Conservation (phyloP, 1,284 basidiomycete genomes). For the Sanghuangporus weigelae region DNA sequence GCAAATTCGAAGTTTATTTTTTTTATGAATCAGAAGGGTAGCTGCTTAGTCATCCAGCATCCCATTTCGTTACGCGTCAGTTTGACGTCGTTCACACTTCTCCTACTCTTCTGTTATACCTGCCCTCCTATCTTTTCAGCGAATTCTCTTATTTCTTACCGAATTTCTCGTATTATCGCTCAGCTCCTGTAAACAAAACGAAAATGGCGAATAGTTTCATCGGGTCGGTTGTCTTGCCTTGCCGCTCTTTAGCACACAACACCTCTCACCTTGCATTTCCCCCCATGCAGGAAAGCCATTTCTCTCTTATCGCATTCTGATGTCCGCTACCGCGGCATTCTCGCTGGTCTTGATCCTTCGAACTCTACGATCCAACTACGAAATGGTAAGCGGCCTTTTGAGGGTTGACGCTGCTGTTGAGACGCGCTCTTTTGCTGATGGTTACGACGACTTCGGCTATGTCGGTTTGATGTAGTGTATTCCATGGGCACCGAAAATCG, state of each 20-base stretch:
- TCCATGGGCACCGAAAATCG: conserved; percentile 87
- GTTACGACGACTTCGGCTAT: neutral
- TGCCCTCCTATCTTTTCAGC: neutral
- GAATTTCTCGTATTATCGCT: conserved; percentile 8
- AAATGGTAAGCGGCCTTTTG: conserved; percentile 52
- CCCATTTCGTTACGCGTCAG: neutral
- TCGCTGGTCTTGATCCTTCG: conserved; percentile 78
- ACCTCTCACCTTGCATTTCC: conserved; percentile 16
- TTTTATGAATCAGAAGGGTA: neutral
- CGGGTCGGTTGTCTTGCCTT: conserved; percentile 38
- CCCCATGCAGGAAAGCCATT: conserved; percentile 67
- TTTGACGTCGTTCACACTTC: neutral
- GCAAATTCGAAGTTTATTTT: too few relatives aligned
- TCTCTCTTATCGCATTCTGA: conserved; percentile 87
- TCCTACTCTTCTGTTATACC: neutral
- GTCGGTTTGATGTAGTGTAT: conserved; percentile 49
- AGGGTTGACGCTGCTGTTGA: neutral
- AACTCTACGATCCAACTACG: conserved; percentile 84
- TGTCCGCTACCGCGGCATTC: conserved; percentile 83
- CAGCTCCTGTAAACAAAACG: neutral
- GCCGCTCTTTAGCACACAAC: neutral
- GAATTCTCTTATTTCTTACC: conserved; percentile 13
- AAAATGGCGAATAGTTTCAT: conserved; percentile 70
- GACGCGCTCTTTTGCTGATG: neutral
- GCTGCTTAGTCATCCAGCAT: neutral